Conservation (phyloP, 148 eudicot genomes). For the Camellia lanceoleosa region DNA sequence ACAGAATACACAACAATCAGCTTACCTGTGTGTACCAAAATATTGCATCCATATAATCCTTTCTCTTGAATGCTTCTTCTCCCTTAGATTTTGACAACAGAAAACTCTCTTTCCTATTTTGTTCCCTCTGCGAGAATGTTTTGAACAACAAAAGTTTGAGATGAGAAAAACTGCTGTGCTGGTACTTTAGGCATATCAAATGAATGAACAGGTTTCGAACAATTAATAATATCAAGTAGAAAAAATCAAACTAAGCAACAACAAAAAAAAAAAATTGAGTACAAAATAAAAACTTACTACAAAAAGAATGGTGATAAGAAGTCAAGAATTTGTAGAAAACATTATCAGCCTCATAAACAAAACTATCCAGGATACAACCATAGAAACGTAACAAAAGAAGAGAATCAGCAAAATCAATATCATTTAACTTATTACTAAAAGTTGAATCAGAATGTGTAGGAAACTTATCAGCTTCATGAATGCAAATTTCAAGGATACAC, state of each 20-base stretch:
- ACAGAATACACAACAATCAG: neutral
- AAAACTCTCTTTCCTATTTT: constrained; percentile 10
- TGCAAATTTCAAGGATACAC: neutral
- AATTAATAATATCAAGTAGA: neutral
- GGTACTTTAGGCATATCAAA: neutral
- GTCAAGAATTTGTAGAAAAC: neutral
- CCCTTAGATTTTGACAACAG: constrained; percentile 17
- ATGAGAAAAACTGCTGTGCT: neutral
- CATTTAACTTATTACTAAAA: no score
- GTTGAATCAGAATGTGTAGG: neutral
- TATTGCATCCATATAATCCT: constrained; percentile 21
- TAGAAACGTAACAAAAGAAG: no score
- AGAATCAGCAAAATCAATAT: no score
- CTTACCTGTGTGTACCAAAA: constrained; percentile 24
- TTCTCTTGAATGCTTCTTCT: constrained; percentile 23
- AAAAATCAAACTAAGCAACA: neutral
- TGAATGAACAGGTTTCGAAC: neutral
- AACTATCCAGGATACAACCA: no score
- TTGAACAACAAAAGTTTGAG: neutral
- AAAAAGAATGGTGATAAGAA: neutral
- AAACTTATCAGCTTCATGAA: neutral
- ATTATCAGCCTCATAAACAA: no score
- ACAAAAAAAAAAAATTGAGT: neutral
- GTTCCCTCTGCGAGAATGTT: constrained; percentile 12
- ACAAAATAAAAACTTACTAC: no score